Conservation (phyloP, 179 eudicot species). For the Silene vulgaris region DNA sequence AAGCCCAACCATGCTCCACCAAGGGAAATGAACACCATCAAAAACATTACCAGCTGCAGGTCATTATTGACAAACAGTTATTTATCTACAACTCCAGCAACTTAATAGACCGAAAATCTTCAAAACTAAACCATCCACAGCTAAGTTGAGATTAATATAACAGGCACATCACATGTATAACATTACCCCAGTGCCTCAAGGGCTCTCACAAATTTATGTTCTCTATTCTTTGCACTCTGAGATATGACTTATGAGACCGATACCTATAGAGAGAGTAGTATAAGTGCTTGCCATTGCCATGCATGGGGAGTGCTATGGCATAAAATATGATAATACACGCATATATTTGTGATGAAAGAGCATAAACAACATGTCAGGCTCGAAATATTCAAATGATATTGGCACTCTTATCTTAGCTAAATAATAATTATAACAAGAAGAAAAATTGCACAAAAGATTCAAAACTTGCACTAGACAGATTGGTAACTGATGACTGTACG, state of each 20-base stretch:
- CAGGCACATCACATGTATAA: neutral
- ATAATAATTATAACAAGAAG: neutral
- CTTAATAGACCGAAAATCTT: neutral
- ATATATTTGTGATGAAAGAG: neutral
- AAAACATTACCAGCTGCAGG: constrained; percentile 63
- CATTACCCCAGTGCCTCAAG: neutral
- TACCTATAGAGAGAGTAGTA: neutral
- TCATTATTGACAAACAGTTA: constrained; percentile 19
- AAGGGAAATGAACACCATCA: constrained; percentile 55
- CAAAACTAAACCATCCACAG: neutral
- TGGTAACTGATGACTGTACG: neutral
- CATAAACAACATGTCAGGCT: neutral
- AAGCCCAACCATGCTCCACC: constrained; percentile 96
- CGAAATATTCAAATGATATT: neutral
- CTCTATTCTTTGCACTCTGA: neutral
- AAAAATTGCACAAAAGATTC: neutral
- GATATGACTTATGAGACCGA: neutral
- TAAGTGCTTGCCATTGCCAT: neutral
- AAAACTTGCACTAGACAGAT: neutral
- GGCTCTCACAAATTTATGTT: neutral
- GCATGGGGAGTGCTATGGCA: neutral
- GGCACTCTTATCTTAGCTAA: neutral
- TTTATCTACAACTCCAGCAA: neutral
- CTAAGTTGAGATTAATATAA: neutral
- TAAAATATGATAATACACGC: neutral